Evolutionary conservation across 441 rosid genomes (phyloP).

Genomic region (Populus trichocarpa): DNA sequence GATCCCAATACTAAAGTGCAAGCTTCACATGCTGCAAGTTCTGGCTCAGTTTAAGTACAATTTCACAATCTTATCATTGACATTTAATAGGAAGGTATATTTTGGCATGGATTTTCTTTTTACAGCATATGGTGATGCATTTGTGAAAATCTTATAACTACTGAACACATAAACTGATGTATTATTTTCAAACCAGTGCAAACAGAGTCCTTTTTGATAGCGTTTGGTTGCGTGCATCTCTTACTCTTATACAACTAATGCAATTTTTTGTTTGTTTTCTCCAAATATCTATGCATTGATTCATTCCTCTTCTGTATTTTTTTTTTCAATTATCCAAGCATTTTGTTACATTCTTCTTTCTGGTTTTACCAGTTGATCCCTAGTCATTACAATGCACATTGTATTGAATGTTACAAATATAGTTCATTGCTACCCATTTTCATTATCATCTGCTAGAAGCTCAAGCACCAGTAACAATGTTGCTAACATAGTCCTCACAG

Average conservation of each 20-base stretch:
- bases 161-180: background rate
- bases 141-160: background rate
- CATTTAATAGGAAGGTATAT: conserved; percentile 18
- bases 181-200: background rate
- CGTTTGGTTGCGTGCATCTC: background rate
- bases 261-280: background rate
- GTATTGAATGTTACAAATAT: background rate
- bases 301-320: background rate
- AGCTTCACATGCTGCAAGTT: conserved; percentile 46
- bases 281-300: background rate
- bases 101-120: background rate
- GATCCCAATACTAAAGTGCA: conserved; percentile 23
- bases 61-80: conserved; percentile 13
- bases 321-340: background rate
- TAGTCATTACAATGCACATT: background rate
- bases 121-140: background rate
- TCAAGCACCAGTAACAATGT: background rate
- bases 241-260: background rate
- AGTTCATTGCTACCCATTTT: background rate
- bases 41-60: conserved; percentile 46
- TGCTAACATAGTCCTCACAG: no score
- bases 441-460: background rate
- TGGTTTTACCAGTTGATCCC: background rate
- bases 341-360: background rate
- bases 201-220: background rate